phyloP scores from a whole-genome alignment of 352 stramenopile species.

The Elongisporangium undulatum region DNA sequence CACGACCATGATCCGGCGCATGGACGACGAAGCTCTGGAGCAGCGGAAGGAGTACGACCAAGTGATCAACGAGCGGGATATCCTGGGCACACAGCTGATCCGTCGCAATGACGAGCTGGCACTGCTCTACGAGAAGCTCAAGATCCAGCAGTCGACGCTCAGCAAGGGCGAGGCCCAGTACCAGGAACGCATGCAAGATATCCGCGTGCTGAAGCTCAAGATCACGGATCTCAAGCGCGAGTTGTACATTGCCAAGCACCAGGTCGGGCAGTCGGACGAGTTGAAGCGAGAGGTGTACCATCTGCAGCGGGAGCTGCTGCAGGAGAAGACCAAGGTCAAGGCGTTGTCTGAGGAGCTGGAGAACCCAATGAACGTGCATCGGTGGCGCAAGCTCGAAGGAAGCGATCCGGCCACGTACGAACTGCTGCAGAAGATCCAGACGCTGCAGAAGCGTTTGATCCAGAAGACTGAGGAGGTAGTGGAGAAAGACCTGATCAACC shows the following conservation, averaged over 20 bases:
- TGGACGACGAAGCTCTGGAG: slow-evolving; percentile 92
- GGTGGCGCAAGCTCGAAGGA: slow-evolving; percentile 96
- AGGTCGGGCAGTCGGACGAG: slow-evolving; percentile 83
- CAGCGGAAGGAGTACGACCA: slow-evolving; percentile 96
- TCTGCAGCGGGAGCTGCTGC: slow-evolving; percentile 89
- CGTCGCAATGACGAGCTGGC: slow-evolving; percentile 95
- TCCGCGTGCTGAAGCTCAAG: slow-evolving; percentile 95
- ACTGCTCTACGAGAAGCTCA: slow-evolving; percentile 97
- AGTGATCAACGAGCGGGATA: slow-evolving; percentile 96
- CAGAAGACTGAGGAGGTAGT: slow-evolving; percentile 95
- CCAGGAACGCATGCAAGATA: slow-evolving; percentile 90
- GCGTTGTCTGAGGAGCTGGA: slow-evolving; percentile 94
- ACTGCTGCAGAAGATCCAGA: slow-evolving; percentile 96
- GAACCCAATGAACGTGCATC: slow-evolving; percentile 97
- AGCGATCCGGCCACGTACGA: slow-evolving; percentile 94
- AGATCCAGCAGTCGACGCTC: slow-evolving; percentile 94
- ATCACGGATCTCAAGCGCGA: slow-evolving; percentile 92
- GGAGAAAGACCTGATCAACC: slow-evolving; percentile 93
- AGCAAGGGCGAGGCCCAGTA: slow-evolving; percentile 93
- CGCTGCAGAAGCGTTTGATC: slow-evolving; percentile 93
- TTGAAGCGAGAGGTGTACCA: slow-evolving; percentile 88
- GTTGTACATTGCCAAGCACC: slow-evolving; percentile 87
- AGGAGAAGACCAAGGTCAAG: slow-evolving; percentile 97
- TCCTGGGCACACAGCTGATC: slow-evolving; percentile 96
- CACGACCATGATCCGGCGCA: slow-evolving; percentile 87